Evolutionary conservation across 139 green algal genomes (phyloP), one percentile per base, ranked within the genome.

Genomic region (Chlorella ohadii): DNA sequence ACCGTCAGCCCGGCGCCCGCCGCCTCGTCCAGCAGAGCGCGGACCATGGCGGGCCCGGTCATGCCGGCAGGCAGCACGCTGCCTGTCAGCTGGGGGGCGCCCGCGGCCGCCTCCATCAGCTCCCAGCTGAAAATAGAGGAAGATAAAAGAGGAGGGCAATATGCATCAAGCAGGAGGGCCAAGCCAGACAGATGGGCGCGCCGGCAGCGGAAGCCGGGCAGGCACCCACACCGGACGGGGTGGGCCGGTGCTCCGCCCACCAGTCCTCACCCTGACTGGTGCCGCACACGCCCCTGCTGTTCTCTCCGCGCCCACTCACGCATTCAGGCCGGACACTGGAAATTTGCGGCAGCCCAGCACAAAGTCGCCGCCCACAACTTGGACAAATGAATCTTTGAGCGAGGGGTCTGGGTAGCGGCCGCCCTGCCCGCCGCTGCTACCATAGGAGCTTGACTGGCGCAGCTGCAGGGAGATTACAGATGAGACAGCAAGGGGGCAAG

Each of bases 81-180:
- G n/a, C 81, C 91, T 2, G 70, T 33, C 36, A 92, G 84, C 11
- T 79, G 44, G 22, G 88, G 87, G 20, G 86, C 88, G 2, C 90
- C 91, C 25, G 91, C 91, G 0, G 81, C 89, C 9, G 85, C 84
- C 72, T 93, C 90, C 64, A 93, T 76, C 41, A 92, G 81, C 83
- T 94, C 91, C 91, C 91, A 94, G 65, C 75, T 84, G 65, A 44
- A 75, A n/a, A 1, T 20, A n/a, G 28, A 0, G 27, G 47, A n/a
- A 25, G 11, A 4, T 17, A 28, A 25, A 9, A 13, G 4, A 31
- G 72, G 7, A 41, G 0, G 27, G 36, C 36, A 33, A 4, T 20
- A n/a, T n/a, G n/a, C n/a, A 38, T 41, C 36, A 38, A 23, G 9
- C 13, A 63, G 13, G 25, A 4, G 15, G 20, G 44, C 9, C 11